phyloP scores from a whole-genome alignment of 2,329 filamentous ascomycete species.

The Fusarium staphyleae region DNA sequence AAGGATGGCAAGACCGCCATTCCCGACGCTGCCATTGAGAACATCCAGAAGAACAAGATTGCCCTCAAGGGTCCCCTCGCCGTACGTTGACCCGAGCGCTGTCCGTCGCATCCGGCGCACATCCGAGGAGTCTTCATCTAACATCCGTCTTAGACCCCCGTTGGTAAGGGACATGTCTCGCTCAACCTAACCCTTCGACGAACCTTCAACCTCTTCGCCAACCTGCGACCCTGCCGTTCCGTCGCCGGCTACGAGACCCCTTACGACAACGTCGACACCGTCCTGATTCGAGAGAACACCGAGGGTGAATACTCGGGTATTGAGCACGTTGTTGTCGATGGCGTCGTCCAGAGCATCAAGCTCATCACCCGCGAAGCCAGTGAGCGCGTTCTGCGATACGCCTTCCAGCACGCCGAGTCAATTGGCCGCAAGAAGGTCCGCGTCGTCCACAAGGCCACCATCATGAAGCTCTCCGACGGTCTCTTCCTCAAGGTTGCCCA shows the following conservation, averaged over 20 bases:
- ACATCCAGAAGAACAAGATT: slow-evolving; percentile 94
- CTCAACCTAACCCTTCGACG: slow-evolving; percentile 98
- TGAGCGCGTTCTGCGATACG: slow-evolving; percentile 94
- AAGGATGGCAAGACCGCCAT: slow-evolving; percentile 97
- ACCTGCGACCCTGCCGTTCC: slow-evolving; percentile 96
- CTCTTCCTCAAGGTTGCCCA: slow-evolving; percentile 91
- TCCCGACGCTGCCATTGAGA: slow-evolving; percentile 89
- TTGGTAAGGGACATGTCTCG: slow-evolving; percentile 98
- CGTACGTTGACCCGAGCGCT: slow-evolving; percentile 59
- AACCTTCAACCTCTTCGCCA: slow-evolving; percentile 99
- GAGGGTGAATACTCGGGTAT: slow-evolving; percentile 99
- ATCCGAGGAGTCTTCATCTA: slow-evolving; percentile 16
- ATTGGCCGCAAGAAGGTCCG: slow-evolving; percentile 97
- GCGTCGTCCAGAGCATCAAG: slow-evolving; percentile 99
- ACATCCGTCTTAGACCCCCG: slow-evolving; percentile 70
- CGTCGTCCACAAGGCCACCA: slow-evolving; percentile 99
- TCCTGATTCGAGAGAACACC: slow-evolving; percentile 98
- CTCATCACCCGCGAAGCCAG: slow-evolving; percentile 95
- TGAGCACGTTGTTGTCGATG: slow-evolving; percentile 97
- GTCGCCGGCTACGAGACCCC: slow-evolving; percentile 98
- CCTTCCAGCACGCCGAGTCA: slow-evolving; percentile 96
- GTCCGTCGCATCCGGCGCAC: slow-evolving; percentile 9
- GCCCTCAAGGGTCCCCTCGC: slow-evolving; percentile 98
- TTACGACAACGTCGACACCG: slow-evolving; percentile 95
- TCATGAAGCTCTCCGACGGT: slow-evolving; percentile 99